Base-by-base conservation (phyloP, 179 eudicot species). In the Beta lomatogona region DNA sequence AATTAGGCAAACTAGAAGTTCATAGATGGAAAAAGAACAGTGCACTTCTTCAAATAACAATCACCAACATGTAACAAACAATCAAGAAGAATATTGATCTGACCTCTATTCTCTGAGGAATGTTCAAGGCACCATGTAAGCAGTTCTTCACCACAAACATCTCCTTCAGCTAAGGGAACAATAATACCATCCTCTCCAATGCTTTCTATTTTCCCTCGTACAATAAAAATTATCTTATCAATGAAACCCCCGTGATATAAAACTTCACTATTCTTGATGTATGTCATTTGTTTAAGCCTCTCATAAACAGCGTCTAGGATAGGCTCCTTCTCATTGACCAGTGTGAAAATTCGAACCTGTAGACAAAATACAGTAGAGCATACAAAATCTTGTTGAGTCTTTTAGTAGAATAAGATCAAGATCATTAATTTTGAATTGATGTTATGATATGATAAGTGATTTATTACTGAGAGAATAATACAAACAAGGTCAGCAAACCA, bases 81-180 rank as follows among this genome's bases (percentile, higher is more conserved):
- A 52, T 13, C 19, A 53, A 61, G 22, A 58, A 52, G 59, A 75
- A 73, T 31, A 64, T 21, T 68, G 16, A 71, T 52, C 69, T 10
- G 74, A 93, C 98, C 98, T 94, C 77, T 87, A 59, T 86, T 78
- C 22, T 83, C 83, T n/a, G 91, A 84, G 81, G 92, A 88, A 83
- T 89, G 88, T 83, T 92, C 98, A 65, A 94, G 98, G 88, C 88
- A 92, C 94, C 94, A 91, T 72, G 83, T 90, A 16, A 94, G 89
- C 71, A 94, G 94, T 85, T 92, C 97, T 85, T 94, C 97, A 4
- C 97, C 98, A 83, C 97, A 92, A 71, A 86, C 90, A 78, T 83
- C 91, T 45, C 93, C 97, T 86, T 94, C 98, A 12, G 85, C 83
- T 83, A 94, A 84, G 50, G 90, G 89, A 80, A 82, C 83, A 48